Evolutionary conservation across 2,329 filamentous ascomycete species (phyloP), one percentile per base, ranked within the genome.

Genomic region (Curvularia verruculosa): DNA sequence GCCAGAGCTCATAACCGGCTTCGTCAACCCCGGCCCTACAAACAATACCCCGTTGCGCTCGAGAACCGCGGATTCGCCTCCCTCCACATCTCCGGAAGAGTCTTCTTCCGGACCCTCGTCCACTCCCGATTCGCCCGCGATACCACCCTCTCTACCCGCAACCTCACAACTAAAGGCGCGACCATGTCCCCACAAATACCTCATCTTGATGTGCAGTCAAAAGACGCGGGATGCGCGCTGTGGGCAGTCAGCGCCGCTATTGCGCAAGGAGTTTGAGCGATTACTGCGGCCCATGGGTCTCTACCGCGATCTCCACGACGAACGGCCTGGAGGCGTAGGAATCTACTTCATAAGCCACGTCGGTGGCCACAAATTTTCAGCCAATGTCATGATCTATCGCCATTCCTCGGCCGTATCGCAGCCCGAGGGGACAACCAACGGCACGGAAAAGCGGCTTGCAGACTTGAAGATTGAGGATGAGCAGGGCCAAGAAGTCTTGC

Each of bases 341-440:
- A 91, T 99, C 63, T 96, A 96, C 79, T 98, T 97, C 74, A 96
- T 98, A 72, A 94, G 88, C 65, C 95, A 99, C 72, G 92, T 97
- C 2, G 95, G 95, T 26, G 95, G 95, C 0, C 95, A 99, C 81
- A 97, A 97, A 80, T 98, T 96, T 79, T 88, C 89, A 45, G 95
- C 95, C 26, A 99, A 99, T 70, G 87, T 98, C 67, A 90, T 99
- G 81, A 83, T 99, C 1, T 98, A 99, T 76, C 85, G 95, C 9
- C 83, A 84, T 18, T 81, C 69, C 0, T 69, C 70, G 1, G 69
- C 64, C 0, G 54, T 70, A 0, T 57, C 66, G 24, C 59, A 52
- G 18, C 59, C 65, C 3, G 64, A 60, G 21, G 43, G 66, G 28
- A 49, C 56, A 5, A 67, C 68, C 45, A 47, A 72, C 29, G 67